These are phyloP conservation scores for Multifurca ochricompacta DNA, from an alignment of 768 basidiomycete genomes.

Conservation along the genomic window DNA sequence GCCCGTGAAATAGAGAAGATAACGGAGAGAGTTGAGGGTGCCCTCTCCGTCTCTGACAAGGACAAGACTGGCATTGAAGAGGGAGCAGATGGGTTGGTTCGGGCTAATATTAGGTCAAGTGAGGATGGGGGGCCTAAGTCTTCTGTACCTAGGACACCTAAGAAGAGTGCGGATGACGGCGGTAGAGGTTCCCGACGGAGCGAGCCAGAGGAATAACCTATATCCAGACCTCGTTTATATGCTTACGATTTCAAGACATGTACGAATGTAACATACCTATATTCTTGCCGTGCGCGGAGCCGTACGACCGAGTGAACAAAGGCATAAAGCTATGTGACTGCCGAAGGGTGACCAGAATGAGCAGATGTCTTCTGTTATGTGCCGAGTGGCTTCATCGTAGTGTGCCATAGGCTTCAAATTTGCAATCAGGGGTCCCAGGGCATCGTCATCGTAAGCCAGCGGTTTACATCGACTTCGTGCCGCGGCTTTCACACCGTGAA, in stretches of 20 bases:
- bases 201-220: not conserved
- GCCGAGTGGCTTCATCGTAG: too few species aligned
- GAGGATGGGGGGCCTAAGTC: not conserved
- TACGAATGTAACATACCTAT: too few species aligned
- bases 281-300: too few species aligned
- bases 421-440: too few species aligned
- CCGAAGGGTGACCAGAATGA: too few species aligned
- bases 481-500: too few species aligned
- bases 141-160: not conserved
- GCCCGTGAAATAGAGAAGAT: constrained; percentile 13
- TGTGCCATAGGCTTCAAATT: too few species aligned
- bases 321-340: too few species aligned
- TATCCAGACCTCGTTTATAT: not conserved
- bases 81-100: not conserved
- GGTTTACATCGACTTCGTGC: too few species aligned
- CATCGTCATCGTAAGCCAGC: too few species aligned
- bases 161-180: not conserved
- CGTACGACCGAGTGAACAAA: too few species aligned
- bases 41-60: constrained; percentile 6
- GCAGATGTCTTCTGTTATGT: too few species aligned
- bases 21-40: not conserved
- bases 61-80: not conserved
- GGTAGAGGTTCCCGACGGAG: not conserved
- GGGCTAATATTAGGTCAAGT: not conserved
- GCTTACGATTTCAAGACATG: not conserved